These are phyloP conservation scores for Botrytis galanthina DNA, from an alignment of 2,329 filamentous ascomycete genomes.

Conservation along the genomic window DNA sequence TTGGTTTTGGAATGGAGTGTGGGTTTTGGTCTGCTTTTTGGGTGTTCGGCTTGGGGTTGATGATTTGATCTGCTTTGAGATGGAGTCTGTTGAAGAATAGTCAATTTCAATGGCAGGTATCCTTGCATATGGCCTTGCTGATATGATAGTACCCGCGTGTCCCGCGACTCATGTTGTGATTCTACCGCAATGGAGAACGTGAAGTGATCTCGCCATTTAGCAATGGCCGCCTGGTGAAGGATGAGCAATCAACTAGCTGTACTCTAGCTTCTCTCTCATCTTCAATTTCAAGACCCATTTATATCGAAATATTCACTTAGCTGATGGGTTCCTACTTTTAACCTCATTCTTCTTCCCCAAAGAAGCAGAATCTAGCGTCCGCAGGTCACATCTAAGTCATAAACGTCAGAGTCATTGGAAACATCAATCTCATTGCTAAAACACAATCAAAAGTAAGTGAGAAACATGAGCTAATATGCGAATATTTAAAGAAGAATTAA, in stretches of 20 bases:
- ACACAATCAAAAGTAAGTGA: too few relatives aligned
- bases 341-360: not conserved
- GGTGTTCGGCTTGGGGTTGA: not conserved
- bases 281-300: not conserved
- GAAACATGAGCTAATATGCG: not conserved
- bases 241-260: accelerated
- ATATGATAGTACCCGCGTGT: not conserved
- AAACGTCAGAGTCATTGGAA: not conserved
- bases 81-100: not conserved
- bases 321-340: not conserved
- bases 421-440: not conserved
- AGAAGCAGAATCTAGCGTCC: not conserved
- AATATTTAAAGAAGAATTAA: not conserved
- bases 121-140: not conserved
- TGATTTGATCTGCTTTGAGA: not conserved
- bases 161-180: not conserved
- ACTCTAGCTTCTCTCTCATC: not conserved
- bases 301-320: not conserved
- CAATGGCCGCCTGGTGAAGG: not conserved
- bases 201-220: not conserved
- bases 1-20: not conserved
- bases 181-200: not conserved
- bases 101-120: not conserved
- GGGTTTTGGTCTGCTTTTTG: not conserved
- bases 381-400: not conserved